Evolutionary conservation across 257 asterid genomes (phyloP), one percentile per base, ranked within the genome.

Genomic region (Solanum infundibuliforme): DNA sequence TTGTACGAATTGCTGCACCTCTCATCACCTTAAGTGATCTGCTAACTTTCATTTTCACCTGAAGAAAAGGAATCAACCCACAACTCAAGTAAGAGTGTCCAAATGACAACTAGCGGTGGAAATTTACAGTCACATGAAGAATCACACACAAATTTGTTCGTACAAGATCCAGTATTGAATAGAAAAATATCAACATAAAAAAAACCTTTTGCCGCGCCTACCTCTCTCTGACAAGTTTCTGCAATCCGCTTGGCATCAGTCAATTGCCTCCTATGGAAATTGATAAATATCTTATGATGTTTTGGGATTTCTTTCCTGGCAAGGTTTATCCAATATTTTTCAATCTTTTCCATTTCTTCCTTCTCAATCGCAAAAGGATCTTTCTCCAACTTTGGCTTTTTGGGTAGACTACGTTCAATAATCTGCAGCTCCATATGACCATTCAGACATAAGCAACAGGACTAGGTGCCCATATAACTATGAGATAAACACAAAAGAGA

Each of bases 211-310:
- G 55, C 32, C 74, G 39, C 65, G 86, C 91, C 72, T 92, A 95
- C 99, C 96, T 97, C 99, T 95, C 98, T 95, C 93, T 96, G 99
- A 93, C 99, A 97, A 86, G 91, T 88, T 87, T 97, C 99, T 34
- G 98, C 89, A 14, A 94, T 91, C 92, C 98, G 94, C 94, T 96
- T 97, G 60, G 98, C 99, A 88, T 97, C 99, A 38, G 90, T 87
- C 85, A 95, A 84, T 89, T 96, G 98, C 94, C 93, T 96, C 91
- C 93, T 95, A 90, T 96, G 94, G 86, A 91, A 92, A 85, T 89
- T 96, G 77, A 92, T 88, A 90, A 97, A 97, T 89, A 83, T 87
- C 90, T 95, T 94, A 76, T 95, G 98, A 90, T 97, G 98, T 91
- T 91, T 97, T 3, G 99, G 99, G 41, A 97, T 96, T 89, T 97